These are phyloP conservation scores for Lepiota venenata DNA, from an alignment of 768 basidiomycete genomes.

Conservation along the genomic window DNA sequence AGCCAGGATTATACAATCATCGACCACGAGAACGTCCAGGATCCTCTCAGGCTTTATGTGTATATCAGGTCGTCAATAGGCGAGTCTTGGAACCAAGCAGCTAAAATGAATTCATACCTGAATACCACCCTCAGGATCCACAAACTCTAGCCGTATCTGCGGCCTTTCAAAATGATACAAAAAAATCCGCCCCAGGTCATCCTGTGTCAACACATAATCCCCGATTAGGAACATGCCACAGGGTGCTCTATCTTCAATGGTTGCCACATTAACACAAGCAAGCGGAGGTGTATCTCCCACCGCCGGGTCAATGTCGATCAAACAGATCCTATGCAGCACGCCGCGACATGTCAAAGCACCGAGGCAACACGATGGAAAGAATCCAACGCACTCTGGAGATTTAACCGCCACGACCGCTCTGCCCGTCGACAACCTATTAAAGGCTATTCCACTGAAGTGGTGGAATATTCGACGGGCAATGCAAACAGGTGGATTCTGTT, in stretches of 20 bases:
- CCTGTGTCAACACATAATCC: slow-evolving; percentile 5
- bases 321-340: slow-evolving; percentile 6
- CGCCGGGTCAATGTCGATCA: slow-evolving; percentile 6
- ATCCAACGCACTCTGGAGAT: slow-evolving; percentile 32
- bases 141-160: slow-evolving; percentile 8
- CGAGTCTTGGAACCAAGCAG: not conserved
- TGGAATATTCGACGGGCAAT: slow-evolving; percentile 37
- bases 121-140: slow-evolving; percentile 5
- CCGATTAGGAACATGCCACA: slow-evolving; percentile 4
- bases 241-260: slow-evolving; percentile 4
- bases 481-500: slow-evolving; percentile 27
- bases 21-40: slow-evolving; percentile 38
- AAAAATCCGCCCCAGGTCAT: slow-evolving; percentile 7
- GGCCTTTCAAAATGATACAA: slow-evolving; percentile 6
- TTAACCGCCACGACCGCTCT: slow-evolving; percentile 38
- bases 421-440: slow-evolving; percentile 38
- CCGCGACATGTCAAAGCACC: slow-evolving; percentile 4
- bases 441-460: slow-evolving; percentile 38
- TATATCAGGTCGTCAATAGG: not conserved
- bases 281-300: not conserved
- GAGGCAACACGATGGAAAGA: not conserved
- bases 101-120: slow-evolving; percentile 23
- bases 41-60: slow-evolving; percentile 32
- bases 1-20: slow-evolving; percentile 43
- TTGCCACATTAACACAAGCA: slow-evolving; percentile 11